Evolutionary conservation across 495 filamentous ascomycete species (phyloP), one percentile per base, ranked within the genome.

Genomic region (Aspergillus olivimuriae): DNA sequence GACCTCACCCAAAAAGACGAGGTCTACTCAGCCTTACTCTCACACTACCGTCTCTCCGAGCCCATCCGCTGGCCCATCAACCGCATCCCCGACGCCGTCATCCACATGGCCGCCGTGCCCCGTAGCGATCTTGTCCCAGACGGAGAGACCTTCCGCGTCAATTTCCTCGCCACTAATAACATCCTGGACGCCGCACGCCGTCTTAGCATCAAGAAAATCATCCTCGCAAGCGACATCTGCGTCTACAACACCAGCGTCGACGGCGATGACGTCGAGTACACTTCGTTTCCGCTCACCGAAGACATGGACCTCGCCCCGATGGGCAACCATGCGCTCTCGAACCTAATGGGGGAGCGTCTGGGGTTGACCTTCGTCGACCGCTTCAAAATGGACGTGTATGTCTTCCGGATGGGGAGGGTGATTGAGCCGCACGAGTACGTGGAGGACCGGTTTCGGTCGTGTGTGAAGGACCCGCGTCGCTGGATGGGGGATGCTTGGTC

Each of bases 51-150:
- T 52, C 63, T 76, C 39, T 50, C 65, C 21, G 65, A 73, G 24
- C 64, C 78, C 66, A 63, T 69, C 63, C 38, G 55, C 37, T 37
- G 68, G 52, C 44, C 54, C 41, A 32, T 58, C 53, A 28, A 63
- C 62, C n/a, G 15, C 6, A 15, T 73, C 11, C 76, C 77, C 0
- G 77, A 80, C 53, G 78, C 72, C 0, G 72, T 83, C 9, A 79
- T 82, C 36, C 78, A 83, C 51, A 74, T 82, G 17, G 79, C 76
- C 4, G 76, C 75, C 3, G 75, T 76, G 50, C 69, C 80, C 0
- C 66, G 78, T 31, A 80, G 80, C 54, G 74, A 81, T 73, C 62
- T 80, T 4, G 74, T 77, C 4, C 78, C 79, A 1, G 80, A 83
- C 52, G 73, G 69, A 21, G 77, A 82, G 52, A 70, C 65, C 23